Percentiles rank a stretch among this genome's conserved stretches.
Conservation (phyloP, 495 filamentous ascomycete species). For the Hypoxylon subgilvum region DNA sequence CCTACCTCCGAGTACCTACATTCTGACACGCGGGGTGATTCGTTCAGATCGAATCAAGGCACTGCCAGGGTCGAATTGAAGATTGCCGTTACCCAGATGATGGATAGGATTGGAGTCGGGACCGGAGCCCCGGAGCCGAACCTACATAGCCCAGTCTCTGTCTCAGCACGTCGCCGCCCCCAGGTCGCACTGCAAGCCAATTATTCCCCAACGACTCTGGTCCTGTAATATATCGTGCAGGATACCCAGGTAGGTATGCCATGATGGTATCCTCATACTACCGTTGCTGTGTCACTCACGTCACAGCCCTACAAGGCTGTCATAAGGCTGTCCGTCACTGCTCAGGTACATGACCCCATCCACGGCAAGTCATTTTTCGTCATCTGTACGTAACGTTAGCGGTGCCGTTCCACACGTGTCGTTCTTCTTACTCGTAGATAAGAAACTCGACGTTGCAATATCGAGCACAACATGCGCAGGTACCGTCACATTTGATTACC, state of each 20-base stretch:
- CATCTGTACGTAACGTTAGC: neutral
- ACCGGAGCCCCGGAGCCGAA: constrained; percentile 23
- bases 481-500: constrained; percentile 43
- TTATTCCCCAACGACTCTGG: constrained; percentile 13
- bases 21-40: too few relatives aligned
- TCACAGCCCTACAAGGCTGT: neutral
- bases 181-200: constrained; percentile 6
- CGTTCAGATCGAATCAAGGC: constrained; percentile 4
- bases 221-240: too few relatives aligned
- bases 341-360: constrained; percentile 13
- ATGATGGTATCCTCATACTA: neutral
- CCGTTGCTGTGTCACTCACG: too few relatives aligned
- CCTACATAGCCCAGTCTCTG: constrained; percentile 1
- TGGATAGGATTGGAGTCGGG: constrained; percentile 8
- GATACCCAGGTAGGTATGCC: neutral
- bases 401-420: neutral
- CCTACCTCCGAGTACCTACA: too few relatives aligned
- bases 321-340: too few relatives aligned
- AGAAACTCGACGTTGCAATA: constrained; percentile 16
- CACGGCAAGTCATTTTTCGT: constrained; percentile 2
- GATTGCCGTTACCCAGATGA: neutral
- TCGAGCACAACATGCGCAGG: constrained; percentile 10
- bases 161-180: neutral
- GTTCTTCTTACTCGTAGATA: constrained; percentile 8
- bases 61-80: too few relatives aligned